Evolutionary conservation across 2,329 filamentous ascomycete genomes (phyloP).

Genomic region (Nigrospora sphaerica): DNA sequence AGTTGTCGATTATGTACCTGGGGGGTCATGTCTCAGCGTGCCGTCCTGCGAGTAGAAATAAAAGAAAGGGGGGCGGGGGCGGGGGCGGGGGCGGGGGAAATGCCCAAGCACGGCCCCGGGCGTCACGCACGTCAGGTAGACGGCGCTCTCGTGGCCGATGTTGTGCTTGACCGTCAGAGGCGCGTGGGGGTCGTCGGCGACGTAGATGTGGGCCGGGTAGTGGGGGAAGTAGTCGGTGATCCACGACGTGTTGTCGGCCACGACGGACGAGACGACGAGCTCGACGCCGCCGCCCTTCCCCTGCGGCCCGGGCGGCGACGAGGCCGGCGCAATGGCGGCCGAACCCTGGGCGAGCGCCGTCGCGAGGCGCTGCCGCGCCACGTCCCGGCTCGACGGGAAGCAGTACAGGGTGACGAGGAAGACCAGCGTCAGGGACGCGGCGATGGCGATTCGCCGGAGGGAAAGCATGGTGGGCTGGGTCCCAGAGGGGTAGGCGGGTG

Average conservation of each 20-base stretch:
- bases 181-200: constrained; percentile 30
- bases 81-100: background rate
- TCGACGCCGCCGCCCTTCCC: constrained; percentile 4
- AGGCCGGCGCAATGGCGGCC: background rate
- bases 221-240: constrained; percentile 14
- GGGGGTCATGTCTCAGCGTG: background rate
- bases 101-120: background rate
- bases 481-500: too few relatives aligned
- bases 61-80: background rate
- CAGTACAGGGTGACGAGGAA: background rate
- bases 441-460: background rate
- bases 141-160: constrained; percentile 28
- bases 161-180: constrained; percentile 28
- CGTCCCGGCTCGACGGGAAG: background rate
- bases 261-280: constrained; percentile 16
- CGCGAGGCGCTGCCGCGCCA: background rate
- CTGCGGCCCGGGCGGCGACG: constrained; percentile 1
- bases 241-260: constrained; percentile 18
- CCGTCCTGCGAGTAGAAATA: background rate
- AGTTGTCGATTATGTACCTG: constrained; percentile 22
- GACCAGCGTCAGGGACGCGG: background rate
- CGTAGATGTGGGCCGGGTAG: constrained; percentile 26
- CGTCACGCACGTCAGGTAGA: constrained; percentile 20
- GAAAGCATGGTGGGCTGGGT: too few relatives aligned
- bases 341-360: background rate